Percentiles rank a stretch among this genome's conserved stretches.
phyloP scores from a whole-genome alignment of 2,329 filamentous ascomycete species.

The Corynespora cassiicola region DNA sequence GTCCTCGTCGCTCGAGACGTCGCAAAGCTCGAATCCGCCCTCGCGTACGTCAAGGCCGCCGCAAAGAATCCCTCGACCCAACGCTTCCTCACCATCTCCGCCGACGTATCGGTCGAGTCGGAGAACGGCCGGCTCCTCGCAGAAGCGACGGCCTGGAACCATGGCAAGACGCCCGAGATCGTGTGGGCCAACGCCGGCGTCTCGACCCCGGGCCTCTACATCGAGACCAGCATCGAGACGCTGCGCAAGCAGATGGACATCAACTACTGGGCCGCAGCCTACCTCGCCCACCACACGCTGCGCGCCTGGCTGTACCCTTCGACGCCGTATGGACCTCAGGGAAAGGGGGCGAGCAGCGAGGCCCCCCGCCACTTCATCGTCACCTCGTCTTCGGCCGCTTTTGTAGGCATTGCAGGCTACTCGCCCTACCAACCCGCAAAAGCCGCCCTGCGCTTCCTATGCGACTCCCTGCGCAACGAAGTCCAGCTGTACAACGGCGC shows the following conservation, averaged over 20 bases:
- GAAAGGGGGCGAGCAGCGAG: slow-evolving; percentile 29
- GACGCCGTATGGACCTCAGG: slow-evolving; percentile 44
- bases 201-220: slow-evolving; percentile 76
- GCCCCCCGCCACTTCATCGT: slow-evolving; percentile 80
- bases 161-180: slow-evolving; percentile 74
- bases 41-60: slow-evolving; percentile 70
- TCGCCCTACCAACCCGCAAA: slow-evolving; percentile 84
- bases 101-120: slow-evolving; percentile 75
- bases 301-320: slow-evolving; percentile 70
- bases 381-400: slow-evolving; percentile 78
- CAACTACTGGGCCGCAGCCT: slow-evolving; percentile 87
- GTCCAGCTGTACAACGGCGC: slow-evolving; percentile 81
- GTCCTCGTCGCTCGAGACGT: slow-evolving; percentile 83
- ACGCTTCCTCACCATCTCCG: slow-evolving; percentile 81
- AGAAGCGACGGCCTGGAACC: slow-evolving; percentile 81
- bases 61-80: slow-evolving; percentile 72
- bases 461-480: slow-evolving; percentile 85
- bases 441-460: slow-evolving; percentile 80
- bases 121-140: slow-evolving; percentile 74
- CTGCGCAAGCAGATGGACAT: slow-evolving; percentile 85
- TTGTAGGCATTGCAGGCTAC: slow-evolving; percentile 83
- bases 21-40: slow-evolving; percentile 73
- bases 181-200: slow-evolving; percentile 90
- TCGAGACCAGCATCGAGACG: slow-evolving; percentile 72
- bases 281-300: slow-evolving; percentile 83